phyloP scores from a whole-genome alignment of 2,329 filamentous ascomycete genomes.

The Cordyceps farinosa region DNA sequence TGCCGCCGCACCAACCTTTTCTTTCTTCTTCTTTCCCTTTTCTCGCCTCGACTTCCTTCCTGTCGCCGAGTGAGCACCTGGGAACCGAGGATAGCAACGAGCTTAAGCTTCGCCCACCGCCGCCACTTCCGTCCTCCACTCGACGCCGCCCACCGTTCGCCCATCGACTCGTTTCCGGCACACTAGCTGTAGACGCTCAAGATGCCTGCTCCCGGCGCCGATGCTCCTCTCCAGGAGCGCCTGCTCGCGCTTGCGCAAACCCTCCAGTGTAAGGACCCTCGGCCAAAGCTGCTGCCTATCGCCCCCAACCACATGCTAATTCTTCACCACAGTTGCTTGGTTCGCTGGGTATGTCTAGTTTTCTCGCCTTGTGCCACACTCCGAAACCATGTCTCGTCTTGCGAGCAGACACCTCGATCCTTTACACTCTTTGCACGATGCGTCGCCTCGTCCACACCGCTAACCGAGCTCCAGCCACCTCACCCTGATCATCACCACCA shows the following conservation, averaged over 20 bases:
- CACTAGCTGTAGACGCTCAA: neutral
- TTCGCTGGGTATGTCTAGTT: constrained; percentile 67
- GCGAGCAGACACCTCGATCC: constrained; percentile 5
- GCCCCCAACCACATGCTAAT: constrained; percentile 32
- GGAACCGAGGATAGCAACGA: neutral
- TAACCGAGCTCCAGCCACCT: constrained; percentile 61
- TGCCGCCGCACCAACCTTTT: neutral
- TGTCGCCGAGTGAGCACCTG: neutral
- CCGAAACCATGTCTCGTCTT: neutral
- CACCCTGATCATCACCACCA: constrained; percentile 74
- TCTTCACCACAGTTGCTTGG: constrained; percentile 61
- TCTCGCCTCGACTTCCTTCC: neutral
- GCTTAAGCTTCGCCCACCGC: constrained; percentile 1
- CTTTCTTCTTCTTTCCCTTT: neutral
- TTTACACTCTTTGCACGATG: neutral
- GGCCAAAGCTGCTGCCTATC: constrained; percentile 21
- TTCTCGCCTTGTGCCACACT: constrained; percentile 9
- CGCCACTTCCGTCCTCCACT: neutral
- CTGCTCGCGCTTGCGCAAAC: constrained; percentile 78
- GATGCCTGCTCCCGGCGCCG: constrained; percentile 35
- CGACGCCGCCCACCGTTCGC: neutral
- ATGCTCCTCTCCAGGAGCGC: constrained; percentile 68
- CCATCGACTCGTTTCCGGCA: neutral
- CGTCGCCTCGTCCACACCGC: constrained; percentile 11
- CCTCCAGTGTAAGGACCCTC: constrained; percentile 72